phyloP scores from a whole-genome alignment of 352 stramenopile species.

The Phytophthora colocasiae region DNA sequence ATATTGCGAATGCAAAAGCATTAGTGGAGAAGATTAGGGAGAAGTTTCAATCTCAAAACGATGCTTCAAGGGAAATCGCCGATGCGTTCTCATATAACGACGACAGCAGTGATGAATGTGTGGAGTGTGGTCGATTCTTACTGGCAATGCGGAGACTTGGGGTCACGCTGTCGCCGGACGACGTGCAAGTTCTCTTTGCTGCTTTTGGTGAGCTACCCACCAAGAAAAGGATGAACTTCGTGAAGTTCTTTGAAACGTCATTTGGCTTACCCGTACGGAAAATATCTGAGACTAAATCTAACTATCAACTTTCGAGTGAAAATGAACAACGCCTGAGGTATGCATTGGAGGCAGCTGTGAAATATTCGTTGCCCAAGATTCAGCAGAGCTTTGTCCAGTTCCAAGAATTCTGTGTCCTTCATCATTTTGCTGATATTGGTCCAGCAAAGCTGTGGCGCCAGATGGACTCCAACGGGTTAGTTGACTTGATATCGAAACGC shows the following conservation, averaged over 20 bases:
- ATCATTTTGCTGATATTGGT: constrained; percentile 45
- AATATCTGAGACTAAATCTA: background rate
- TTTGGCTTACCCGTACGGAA: constrained; percentile 8
- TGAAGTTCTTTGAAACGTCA: constrained; percentile 26
- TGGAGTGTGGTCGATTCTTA: constrained; percentile 38
- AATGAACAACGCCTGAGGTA: constrained; percentile 42
- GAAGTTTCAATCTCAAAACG: constrained; percentile 18
- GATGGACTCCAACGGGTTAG: constrained; percentile 55
- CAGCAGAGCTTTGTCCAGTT: constrained; percentile 43
- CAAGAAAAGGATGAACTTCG: constrained; percentile 35
- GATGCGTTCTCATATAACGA: constrained; percentile 26
- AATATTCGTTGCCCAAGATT: constrained; percentile 42
- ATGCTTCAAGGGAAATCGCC: constrained; percentile 14
- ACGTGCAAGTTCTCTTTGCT: constrained; percentile 37
- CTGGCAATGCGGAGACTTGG: constrained; percentile 41
- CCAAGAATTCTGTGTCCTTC: constrained; percentile 62
- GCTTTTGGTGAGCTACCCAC: constrained; percentile 27
- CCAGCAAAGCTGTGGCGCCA: constrained; percentile 50
- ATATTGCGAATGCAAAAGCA: background rate
- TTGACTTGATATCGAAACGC: constrained; percentile 50
- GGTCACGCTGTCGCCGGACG: constrained; percentile 27
- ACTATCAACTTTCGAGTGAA: constrained; percentile 23
- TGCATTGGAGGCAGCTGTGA: constrained; percentile 38
- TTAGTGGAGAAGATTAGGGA: constrained; percentile 27
- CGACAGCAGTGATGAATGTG: constrained; percentile 3